Conservation (phyloP, 2,329 filamentous ascomycete species). For the Diaporthe sp. region DNA sequence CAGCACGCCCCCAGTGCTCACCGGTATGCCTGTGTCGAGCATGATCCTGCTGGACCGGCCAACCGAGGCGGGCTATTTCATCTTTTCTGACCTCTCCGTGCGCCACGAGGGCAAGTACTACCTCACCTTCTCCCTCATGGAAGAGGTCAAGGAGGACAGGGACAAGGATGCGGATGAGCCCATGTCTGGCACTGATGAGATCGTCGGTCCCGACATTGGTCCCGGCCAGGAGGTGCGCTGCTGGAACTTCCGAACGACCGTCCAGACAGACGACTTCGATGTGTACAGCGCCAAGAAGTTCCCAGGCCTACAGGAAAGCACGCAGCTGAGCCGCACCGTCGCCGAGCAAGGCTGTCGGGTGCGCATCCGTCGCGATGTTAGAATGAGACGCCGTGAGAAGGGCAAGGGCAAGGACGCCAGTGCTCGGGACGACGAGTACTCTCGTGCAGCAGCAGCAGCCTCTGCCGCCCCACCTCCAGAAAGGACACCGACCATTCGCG, state of each 20-base stretch:
- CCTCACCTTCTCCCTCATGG: conserved; percentile 93
- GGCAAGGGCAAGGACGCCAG: conserved; percentile 50
- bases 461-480: conserved; percentile 42
- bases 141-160: conserved; percentile 88
- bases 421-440: conserved; percentile 50
- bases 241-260: conserved; percentile 39
- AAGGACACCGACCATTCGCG: conserved; percentile 50
- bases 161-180: conserved; percentile 75
- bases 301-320: conserved; percentile 92
- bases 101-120: conserved; percentile 94
- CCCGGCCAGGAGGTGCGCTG: conserved; percentile 35
- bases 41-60: conserved; percentile 97
- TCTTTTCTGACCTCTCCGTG: conserved; percentile 97
- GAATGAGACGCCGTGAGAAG: conserved; percentile 65
- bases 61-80: conserved; percentile 86
- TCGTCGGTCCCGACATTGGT: conserved; percentile 48
- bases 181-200: conserved; percentile 50
- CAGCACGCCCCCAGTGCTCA: conserved; percentile 85
- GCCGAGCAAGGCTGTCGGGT: conserved; percentile 98
- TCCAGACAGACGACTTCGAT: conserved; percentile 86
- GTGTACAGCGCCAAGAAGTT: conserved; percentile 99
- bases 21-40: conserved; percentile 93
- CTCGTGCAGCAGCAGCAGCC: conserved; percentile 36
- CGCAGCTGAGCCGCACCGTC: conserved; percentile 87
- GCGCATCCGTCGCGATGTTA: conserved; percentile 86